Conservation (phyloP, 768 basidiomycete genomes). For the Naganishia onofrii region DNA sequence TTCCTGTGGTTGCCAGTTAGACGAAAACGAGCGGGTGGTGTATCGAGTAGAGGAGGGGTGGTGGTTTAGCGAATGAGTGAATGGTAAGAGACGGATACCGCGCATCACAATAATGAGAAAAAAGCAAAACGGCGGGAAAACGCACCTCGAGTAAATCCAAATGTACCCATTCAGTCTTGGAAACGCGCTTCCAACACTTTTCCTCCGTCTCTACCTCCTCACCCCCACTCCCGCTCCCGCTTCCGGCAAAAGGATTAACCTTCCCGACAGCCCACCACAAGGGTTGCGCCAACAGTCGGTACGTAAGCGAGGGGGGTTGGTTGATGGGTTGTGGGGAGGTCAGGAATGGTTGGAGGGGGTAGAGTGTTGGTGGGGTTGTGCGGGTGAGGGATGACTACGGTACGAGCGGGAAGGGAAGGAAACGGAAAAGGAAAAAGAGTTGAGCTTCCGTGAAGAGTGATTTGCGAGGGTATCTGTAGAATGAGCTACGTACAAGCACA, state of each 20-base stretch:
- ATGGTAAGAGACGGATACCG: too few species aligned
- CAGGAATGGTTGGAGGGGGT: slow-evolving; percentile 41
- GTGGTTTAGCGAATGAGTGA: too few species aligned
- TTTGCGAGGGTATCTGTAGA: neutral
- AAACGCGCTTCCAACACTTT: slow-evolving; percentile 42
- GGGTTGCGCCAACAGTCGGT: slow-evolving; percentile 44
- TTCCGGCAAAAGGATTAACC: slow-evolving; percentile 46
- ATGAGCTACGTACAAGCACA: slow-evolving; percentile 46
- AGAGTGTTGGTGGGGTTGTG: slow-evolving; percentile 34
- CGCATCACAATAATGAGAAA: neutral
- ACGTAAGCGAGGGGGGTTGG: slow-evolving; percentile 39
- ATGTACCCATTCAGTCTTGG: slow-evolving; percentile 40
- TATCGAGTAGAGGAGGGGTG: too few species aligned
- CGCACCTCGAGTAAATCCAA: slow-evolving; percentile 49
- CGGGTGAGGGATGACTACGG: slow-evolving; percentile 37
- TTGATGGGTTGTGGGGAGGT: slow-evolving; percentile 42
- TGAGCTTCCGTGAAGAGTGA: too few species aligned
- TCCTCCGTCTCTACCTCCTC: slow-evolving; percentile 41
- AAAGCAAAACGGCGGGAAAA: too few species aligned
- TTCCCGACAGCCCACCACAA: slow-evolving; percentile 51
- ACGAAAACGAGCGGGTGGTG: too few species aligned
- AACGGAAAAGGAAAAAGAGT: neutral
- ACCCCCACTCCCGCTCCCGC: slow-evolving; percentile 25
- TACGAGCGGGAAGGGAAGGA: too few species aligned
- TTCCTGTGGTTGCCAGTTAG: too few species aligned